A percentile compares a stretch with the other conserved stretches of the same genome.
These are phyloP conservation scores for Jatropha podagrica DNA, from an alignment of 441 rosid genomes.

Conservation along the genomic window DNA sequence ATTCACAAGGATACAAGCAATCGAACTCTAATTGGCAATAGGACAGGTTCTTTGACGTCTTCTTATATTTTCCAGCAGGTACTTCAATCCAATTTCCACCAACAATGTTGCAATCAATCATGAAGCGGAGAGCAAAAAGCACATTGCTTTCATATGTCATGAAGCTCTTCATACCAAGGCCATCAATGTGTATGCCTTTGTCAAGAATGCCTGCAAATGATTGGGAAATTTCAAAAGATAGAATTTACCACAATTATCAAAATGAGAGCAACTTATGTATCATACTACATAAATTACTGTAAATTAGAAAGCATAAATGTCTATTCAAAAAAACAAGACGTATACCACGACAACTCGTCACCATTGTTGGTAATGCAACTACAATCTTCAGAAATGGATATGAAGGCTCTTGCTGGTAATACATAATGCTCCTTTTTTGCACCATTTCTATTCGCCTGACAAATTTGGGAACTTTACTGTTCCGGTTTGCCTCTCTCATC, in stretches of 20 bases:
- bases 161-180: conserved; percentile 90
- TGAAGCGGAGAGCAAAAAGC: conserved; percentile 94
- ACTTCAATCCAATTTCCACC: conserved; percentile 99
- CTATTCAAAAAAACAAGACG: conserved; percentile 8
- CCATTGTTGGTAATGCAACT: conserved; percentile 95
- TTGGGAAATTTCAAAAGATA: conserved; percentile 9
- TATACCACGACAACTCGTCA: conserved; percentile 87
- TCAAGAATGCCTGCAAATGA: conserved; percentile 81
- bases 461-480: conserved; percentile 58
- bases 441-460: conserved; percentile 69
- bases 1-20: conserved; percentile 79
- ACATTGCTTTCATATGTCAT: conserved; percentile 97
- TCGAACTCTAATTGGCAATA: conserved; percentile 88
- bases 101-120: conserved; percentile 85
- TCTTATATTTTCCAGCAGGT: conserved; percentile 80
- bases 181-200: conserved; percentile 93
- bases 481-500: conserved; percentile 78
- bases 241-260: neutral
- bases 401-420: conserved; percentile 80
- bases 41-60: conserved; percentile 57
- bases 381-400: conserved; percentile 86
- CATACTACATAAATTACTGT: neutral
- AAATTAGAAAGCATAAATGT: neutral
- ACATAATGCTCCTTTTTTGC: conserved; percentile 85
- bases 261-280: neutral